phyloP scores from a whole-genome alignment of 352 stramenopile genomes.

The Phytophthora capsici region DNA sequence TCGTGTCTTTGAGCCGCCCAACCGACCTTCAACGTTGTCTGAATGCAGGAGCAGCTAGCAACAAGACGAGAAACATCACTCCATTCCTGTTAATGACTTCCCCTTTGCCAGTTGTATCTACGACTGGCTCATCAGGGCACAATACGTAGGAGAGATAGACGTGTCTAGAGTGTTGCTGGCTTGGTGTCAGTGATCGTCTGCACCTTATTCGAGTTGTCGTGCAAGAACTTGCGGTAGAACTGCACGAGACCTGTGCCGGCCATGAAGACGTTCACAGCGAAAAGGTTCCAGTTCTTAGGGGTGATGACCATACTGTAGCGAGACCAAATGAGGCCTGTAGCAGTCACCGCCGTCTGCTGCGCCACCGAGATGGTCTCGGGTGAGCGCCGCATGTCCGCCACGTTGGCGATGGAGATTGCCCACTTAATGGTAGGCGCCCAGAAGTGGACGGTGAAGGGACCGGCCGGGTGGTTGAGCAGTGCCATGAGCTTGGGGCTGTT shows the following conservation, averaged over 20 bases:
- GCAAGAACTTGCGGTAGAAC: constrained; percentile 61
- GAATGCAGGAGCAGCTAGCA: not conserved
- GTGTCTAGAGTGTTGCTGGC: constrained; percentile 8
- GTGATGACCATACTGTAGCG: constrained; percentile 90
- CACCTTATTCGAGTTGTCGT: constrained; percentile 14
- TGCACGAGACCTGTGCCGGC: constrained; percentile 76
- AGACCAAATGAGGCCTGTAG: constrained; percentile 90
- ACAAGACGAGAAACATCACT: constrained; percentile 4
- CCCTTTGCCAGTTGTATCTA: too few species aligned
- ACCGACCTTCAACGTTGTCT: constrained; percentile 19
- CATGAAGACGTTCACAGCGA: constrained; percentile 92
- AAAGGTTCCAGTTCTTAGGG: constrained; percentile 93
- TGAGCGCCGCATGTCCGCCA: constrained; percentile 85
- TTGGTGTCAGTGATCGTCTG: not conserved
- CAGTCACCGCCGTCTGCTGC: constrained; percentile 81
- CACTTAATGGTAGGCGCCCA: constrained; percentile 92
- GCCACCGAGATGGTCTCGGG: constrained; percentile 83
- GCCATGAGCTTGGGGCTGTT: constrained; percentile 69
- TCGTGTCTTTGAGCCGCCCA: constrained; percentile 4
- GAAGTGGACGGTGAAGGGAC: constrained; percentile 92
- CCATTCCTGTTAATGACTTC: constrained; percentile 19
- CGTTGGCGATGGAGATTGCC: constrained; percentile 87
- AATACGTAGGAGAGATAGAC: not conserved
- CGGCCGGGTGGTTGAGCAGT: constrained; percentile 78
- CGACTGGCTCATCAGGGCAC: not conserved